phyloP scores from a whole-genome alignment of 1,139 yeast species.

The Pichia inconspicua region DNA sequence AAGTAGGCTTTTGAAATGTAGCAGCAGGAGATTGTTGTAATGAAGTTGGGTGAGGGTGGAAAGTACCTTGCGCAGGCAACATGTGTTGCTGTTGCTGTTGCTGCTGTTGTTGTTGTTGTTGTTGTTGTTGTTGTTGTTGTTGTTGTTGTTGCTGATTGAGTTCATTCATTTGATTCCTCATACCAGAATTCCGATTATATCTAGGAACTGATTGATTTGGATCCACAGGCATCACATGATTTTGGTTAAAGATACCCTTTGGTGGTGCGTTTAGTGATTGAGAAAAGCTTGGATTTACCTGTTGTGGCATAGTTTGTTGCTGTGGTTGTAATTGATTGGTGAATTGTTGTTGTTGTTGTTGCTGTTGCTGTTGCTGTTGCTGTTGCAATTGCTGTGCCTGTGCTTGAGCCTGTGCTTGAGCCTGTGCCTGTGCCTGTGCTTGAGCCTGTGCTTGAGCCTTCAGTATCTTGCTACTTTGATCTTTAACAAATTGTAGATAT shows the following conservation, averaged over 20 bases:
- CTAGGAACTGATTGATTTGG: not conserved
- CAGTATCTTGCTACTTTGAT: conserved; percentile 31
- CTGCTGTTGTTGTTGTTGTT: conserved; percentile 3
- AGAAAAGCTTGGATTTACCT: conserved; percentile 3
- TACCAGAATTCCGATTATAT: not conserved
- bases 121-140: conserved; percentile 7
- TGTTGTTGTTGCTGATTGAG: conserved; percentile 5
- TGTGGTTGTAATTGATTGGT: not conserved
- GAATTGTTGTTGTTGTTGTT: conserved; percentile 1
- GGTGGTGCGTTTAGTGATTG: conserved; percentile 17
- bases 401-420: not conserved
- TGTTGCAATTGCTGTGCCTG: conserved; percentile 8
- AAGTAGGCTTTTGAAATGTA: not conserved
- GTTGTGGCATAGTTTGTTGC: conserved; percentile 17
- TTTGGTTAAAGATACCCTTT: conserved; percentile 13
- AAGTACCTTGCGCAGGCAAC: not conserved
- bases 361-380: conserved; percentile 16
- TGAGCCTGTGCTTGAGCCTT: conserved; percentile 27
- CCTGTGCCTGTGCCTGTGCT: not conserved
- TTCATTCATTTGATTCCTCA: conserved; percentile 2
- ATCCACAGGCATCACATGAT: not conserved
- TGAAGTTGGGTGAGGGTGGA: not conserved
- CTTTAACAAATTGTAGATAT: conserved; percentile 66
- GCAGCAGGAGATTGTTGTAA: not conserved
- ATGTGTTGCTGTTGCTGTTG: conserved; percentile 3